Evolutionary conservation across 129 eudicot genomes (phyloP), one percentile per base, ranked within the genome.

Genomic region (Heracleum sosnowskyi): DNA sequence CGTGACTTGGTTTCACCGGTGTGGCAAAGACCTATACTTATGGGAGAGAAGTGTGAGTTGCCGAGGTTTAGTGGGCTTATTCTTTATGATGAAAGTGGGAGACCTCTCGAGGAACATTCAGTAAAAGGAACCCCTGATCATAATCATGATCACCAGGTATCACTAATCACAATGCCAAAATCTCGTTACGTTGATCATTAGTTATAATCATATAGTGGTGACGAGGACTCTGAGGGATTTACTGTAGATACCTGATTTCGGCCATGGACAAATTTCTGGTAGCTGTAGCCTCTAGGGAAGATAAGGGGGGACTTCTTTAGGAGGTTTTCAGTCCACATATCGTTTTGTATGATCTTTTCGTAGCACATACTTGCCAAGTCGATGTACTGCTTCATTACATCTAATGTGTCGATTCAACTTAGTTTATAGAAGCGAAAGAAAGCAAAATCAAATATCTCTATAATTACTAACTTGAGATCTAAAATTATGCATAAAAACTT

Each of bases 61-160:
- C 98, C 98, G 3, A 83, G 90, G 83, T 93, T 89, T 82, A 93
- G 98, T 79, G 98, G 98, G 64, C 90, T 93, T 49, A 93, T 93
- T 78, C 82, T 93, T 28, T 93, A 93, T 68, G 98, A 93, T 63
- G 87, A 87, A 78, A 87, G 84, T 49, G 98, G 98, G 22, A 83
- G 75, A 62, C 92, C 97, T 1, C 69, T 88, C 45, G 84, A 87
- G 26, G 77, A 75, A 41, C 86, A 83, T 46, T 74, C 87, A 16
- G 35, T 17, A 31, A 15, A 66, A 57, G 76, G 35, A 22, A 28
- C 45, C 60, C 40, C 78, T 39, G n/a, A n/a, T n/a, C n/a, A n/a
- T n/a, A 45, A 10, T n/a, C 68, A 63, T 75, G 68, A 39, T 64
- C 72, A 45, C 7, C 78, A 80, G 44, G 77, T 80, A 41, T 53